A percentile compares a stretch with the other conserved stretches of the same genome.
Conservation (phyloP, 2,329 filamentous ascomycete species). For the Pseudogymnoascus sp. region DNA sequence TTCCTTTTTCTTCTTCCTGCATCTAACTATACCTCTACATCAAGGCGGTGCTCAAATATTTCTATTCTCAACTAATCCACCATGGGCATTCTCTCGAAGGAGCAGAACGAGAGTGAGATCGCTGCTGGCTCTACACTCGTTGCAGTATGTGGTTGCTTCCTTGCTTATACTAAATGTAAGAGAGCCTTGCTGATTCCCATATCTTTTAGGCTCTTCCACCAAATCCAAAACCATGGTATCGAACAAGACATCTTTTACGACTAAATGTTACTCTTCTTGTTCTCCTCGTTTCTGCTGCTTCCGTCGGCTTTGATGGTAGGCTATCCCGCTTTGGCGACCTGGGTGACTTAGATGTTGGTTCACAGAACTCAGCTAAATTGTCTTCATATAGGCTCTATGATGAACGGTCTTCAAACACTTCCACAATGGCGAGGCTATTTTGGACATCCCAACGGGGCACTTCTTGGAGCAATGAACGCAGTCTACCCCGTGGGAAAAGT, state of each 20-base stretch:
- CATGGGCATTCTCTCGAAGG: background rate
- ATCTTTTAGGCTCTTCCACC: background rate
- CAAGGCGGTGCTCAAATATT: background rate
- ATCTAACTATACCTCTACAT: background rate
- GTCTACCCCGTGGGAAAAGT: constrained; percentile 37
- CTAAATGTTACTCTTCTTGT: constrained; percentile 22
- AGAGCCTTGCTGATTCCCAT: background rate
- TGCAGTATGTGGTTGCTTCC: background rate
- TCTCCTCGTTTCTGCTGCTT: constrained; percentile 19
- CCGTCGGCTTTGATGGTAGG: constrained; percentile 21
- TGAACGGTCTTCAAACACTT: constrained; percentile 42
- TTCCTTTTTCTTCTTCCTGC: background rate
- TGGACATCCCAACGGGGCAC: constrained; percentile 32
- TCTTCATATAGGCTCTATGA: constrained; percentile 29
- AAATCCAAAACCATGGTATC: background rate
- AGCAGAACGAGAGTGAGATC: background rate
- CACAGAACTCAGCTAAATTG: background rate
- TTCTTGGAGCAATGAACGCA: constrained; percentile 35
- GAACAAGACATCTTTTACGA: constrained; percentile 16
- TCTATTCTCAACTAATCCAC: background rate
- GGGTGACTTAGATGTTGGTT: background rate
- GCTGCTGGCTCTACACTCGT: background rate
- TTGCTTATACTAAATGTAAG: background rate
- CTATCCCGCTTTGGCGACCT: background rate
- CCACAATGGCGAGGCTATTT: constrained; percentile 39